Base-by-base conservation (phyloP, 495 filamentous ascomycete species). In the Aspergillus avenaceus region DNA sequence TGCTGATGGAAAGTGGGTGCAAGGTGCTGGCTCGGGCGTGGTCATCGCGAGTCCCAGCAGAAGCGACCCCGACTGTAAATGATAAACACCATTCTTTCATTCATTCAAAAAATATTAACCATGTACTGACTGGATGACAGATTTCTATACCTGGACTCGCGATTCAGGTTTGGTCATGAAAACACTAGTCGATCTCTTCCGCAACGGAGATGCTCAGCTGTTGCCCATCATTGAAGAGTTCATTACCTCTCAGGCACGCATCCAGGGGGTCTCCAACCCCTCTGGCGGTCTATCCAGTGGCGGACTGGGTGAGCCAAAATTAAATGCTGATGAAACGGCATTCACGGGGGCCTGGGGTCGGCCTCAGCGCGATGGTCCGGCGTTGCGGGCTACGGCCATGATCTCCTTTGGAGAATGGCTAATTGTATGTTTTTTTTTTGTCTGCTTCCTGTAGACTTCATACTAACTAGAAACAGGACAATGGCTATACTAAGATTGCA, bases 271-370 rank as follows among this genome's bases (percentile, higher is more conserved):
- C 19, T 63, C 65, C 16, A 82, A 80, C 46, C 82, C 76, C 2
- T 83, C 80, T 12, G 80, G 81, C 2, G 66, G 62, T 13, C 70
- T 82, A 34, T 51, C 63, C 19, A 67, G 72, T 31, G 73, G 75
- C 9, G 79, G 79, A 7, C 72, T 86, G 14, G 83, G 77, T 14
- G 83, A 86, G 42, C 81, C 83, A 5, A 85, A 85, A 48, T 84
- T 78, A 40, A 64, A 80, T 37, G 74, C 73, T 16, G 65, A 84
- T 59, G 70, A 72, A 8, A 70, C 69, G 26, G 67, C 75, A 8
- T 85, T 80, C 61, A 71, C 69, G 18, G 81, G 73, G 25, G 55
- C 72, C 1, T 86, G 83, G 83, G 83, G 83, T 26, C 67, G 83
- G 19, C 83, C 83, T 19, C 83, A 86, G 60, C 66, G 76, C 26